Percentiles rank a stretch among this genome's conserved stretches.
Evolutionary conservation across 2,329 filamentous ascomycete genomes (phyloP).

Genomic region (Fusarium haematococcum): DNA sequence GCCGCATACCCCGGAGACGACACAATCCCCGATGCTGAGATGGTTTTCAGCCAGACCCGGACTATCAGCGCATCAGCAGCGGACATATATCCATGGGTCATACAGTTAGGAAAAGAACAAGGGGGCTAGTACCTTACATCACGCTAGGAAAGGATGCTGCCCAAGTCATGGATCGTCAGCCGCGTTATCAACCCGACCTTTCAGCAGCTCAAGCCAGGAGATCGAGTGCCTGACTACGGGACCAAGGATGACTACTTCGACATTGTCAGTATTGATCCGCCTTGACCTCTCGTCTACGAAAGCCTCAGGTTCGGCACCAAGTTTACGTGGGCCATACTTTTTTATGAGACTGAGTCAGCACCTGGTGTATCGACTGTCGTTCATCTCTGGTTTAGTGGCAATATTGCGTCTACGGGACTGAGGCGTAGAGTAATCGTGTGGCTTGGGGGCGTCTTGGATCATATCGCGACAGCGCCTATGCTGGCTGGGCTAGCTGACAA

Average conservation of each 20-base stretch:
- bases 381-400: neutral
- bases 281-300: neutral
- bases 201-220: neutral
- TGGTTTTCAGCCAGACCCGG: neutral
- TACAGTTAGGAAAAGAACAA: neutral
- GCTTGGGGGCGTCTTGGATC: neutral
- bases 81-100: neutral
- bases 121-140: neutral
- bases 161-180: neutral
- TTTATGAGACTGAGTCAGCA: neutral
- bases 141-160: neutral
- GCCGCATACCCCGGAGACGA: neutral
- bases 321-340: neutral
- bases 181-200: neutral
- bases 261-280: neutral
- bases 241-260: neutral
- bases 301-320: neutral
- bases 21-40: neutral
- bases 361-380: neutral
- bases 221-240: neutral
- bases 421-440: neutral
- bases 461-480: neutral
- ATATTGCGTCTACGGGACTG: neutral
- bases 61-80: neutral
- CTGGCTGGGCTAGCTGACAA: neutral